Base-by-base conservation (phyloP, 2,329 filamentous ascomycete genomes). In the Dendryphion nanum region DNA sequence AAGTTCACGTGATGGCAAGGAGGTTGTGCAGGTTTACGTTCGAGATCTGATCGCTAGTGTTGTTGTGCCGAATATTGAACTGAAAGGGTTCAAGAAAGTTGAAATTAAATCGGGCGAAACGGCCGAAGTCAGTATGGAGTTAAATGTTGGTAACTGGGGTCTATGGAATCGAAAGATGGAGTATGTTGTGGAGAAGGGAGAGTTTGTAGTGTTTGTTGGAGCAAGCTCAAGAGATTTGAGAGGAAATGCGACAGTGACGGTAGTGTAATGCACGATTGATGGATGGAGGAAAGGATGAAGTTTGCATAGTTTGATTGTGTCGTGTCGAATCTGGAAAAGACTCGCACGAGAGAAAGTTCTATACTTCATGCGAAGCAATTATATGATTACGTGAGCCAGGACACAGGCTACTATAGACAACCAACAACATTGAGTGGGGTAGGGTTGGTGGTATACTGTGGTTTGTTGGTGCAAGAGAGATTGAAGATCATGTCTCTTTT, bases 111-210 rank as follows among this genome's bases (percentile, higher is more conserved):
- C 81, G 2, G 82, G 81, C 0, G 70, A 79, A 57, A 83, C 76
- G 1, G 68, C 75, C 44, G 75, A 66, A 23, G 73, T 78, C 1
- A 54, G 66, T 21, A 68, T 85, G 18, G 69, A 75, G 14, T 52
- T 82, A 15, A 54, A 72, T 19, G 69, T 81, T 3, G 50, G 58
- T 15, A 69, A 77, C 33, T 60, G 79, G 46, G 78, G 78, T 0
- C 52, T 82, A 6, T 82, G 78, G 78, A 68, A 79, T 57, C 50
- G 64, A 10, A 69, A 64, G 21, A 84, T 86, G 81, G 67, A 82
- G 59, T 88, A 88, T 61, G 81, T 86, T 17, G 83, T 89, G 24
- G 85, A 89, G 71, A 77, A 77, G 3, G 85, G 85, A 2, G 75
- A 82, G 28, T 89, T 88, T 58, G 64, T 73, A 4, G 68, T 86